These are phyloP conservation scores for Cyclotella baltica DNA, from an alignment of 108 stramenopile species.

Conservation along the genomic window DNA sequence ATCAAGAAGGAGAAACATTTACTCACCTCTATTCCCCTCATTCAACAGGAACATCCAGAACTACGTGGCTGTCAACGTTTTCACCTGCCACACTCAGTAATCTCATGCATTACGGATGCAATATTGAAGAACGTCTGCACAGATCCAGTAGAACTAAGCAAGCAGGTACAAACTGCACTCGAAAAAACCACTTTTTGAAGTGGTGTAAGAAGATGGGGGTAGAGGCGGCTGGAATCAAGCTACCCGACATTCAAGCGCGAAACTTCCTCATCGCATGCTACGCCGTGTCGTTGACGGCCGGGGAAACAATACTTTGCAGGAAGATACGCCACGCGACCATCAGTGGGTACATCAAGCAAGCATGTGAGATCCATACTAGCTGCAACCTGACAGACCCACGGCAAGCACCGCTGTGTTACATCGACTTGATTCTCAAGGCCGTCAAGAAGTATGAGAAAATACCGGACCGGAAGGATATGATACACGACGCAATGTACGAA, in stretches of 20 bases:
- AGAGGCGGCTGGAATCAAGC: not conserved
- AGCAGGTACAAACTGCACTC: slow-evolving; percentile 7
- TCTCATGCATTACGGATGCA: slow-evolving; percentile 17
- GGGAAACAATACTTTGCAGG: slow-evolving; percentile 3
- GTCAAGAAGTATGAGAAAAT: slow-evolving; percentile 10
- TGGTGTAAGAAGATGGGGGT: not conserved
- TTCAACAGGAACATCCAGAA: slow-evolving; percentile 2
- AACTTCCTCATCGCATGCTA: slow-evolving; percentile 25
- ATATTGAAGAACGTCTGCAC: slow-evolving; percentile 2
- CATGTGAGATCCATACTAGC: not conserved
- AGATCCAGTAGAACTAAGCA: slow-evolving; percentile 15
- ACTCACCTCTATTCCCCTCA: not conserved
- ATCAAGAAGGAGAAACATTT: not conserved
- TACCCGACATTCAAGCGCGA: not conserved
- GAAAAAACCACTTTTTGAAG: slow-evolving; percentile 13
- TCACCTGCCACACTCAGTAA: slow-evolving; percentile 1
- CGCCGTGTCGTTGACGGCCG: slow-evolving; percentile 1
- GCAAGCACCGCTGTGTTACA: not conserved
- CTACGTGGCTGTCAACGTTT: slow-evolving; percentile 12
- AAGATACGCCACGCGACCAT: not conserved
- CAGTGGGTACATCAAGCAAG: not conserved
- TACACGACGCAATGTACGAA: slow-evolving; percentile 7
- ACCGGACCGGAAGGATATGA: slow-evolving; percentile 8
- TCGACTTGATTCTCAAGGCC: not conserved
- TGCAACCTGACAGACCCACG: not conserved